Evolutionary conservation across 352 stramenopile genomes (phyloP).

Genomic region (Saprolegnia parasitica): DNA sequence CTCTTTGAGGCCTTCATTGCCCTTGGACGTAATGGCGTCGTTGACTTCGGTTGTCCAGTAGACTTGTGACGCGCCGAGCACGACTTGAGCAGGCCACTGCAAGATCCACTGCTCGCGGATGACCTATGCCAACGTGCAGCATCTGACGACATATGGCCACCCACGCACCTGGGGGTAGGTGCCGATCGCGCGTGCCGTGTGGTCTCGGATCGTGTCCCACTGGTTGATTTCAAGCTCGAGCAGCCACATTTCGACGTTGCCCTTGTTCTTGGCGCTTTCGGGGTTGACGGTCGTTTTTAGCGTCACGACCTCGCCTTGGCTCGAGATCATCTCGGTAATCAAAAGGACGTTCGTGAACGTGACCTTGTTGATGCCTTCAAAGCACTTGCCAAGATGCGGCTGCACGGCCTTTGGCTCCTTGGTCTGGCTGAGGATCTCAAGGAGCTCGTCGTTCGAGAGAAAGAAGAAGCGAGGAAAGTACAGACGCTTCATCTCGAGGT

Average conservation of each 20-base stretch:
- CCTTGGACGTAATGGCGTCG: conserved; percentile 66
- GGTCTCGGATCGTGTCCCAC: conserved; percentile 88
- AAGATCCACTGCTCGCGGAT: conserved; percentile 88
- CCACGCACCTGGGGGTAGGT: conserved; percentile 80
- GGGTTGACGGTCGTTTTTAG: conserved; percentile 83
- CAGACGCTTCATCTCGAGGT: conserved; percentile 91
- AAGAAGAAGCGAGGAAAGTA: conserved; percentile 95
- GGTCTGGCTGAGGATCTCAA: conserved; percentile 91
- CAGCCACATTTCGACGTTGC: conserved; percentile 94
- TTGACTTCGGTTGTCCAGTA: conserved; percentile 94
- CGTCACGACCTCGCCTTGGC: conserved; percentile 87
- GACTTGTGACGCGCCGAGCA: conserved; percentile 88
- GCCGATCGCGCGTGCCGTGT: conserved; percentile 82
- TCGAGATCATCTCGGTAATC: conserved; percentile 93
- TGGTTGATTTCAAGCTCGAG: conserved; percentile 88
- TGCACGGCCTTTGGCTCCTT: conserved; percentile 91
- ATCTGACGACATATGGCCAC: conserved; percentile 80
- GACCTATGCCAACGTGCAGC: conserved; percentile 80
- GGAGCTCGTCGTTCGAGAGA: conserved; percentile 90
- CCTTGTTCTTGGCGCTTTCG: conserved; percentile 90
- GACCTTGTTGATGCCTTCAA: conserved; percentile 89
- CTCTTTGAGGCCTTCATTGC: conserved; percentile 59
- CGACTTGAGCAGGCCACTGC: conserved; percentile 91
- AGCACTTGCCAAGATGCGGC: conserved; percentile 86
- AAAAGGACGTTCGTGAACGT: conserved; percentile 88